Percentiles rank a stretch among this genome's conserved stretches.
Conservation (phyloP, 164 flowering plant species). For the Akebia trifoliata region DNA sequence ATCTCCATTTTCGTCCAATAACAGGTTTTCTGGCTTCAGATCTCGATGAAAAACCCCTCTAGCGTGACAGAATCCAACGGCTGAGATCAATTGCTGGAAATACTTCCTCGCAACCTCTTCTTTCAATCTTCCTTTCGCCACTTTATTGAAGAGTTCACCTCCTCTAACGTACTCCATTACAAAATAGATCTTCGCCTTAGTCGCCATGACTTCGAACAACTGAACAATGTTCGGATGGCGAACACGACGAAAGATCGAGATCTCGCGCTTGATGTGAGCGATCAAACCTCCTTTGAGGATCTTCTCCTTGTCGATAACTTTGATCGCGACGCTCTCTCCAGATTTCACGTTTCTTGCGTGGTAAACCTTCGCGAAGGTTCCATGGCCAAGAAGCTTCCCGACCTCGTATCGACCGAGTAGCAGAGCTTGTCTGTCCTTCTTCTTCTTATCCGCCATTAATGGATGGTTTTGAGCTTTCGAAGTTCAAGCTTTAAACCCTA, state of each 20-base stretch:
- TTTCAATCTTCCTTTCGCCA: conserved; percentile 62
- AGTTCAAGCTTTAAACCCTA: no score
- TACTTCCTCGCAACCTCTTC: conserved; percentile 68
- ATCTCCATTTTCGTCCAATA: conserved; percentile 64
- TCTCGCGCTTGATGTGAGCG: conserved; percentile 74
- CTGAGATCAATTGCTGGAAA: conserved; percentile 70
- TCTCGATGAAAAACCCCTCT: conserved; percentile 74
- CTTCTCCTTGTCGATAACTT: conserved; percentile 78
- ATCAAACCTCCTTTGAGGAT: conserved; percentile 54
- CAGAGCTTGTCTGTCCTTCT: conserved; percentile 25
- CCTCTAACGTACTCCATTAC: conserved; percentile 78
- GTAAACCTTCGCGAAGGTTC: conserved; percentile 74
- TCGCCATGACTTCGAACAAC: conserved; percentile 79
- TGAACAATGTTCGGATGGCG: conserved; percentile 79
- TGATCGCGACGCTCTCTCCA: conserved; percentile 60
- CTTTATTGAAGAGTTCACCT: conserved; percentile 74
- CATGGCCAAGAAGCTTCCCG: conserved; percentile 67
- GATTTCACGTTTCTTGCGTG: conserved; percentile 49
- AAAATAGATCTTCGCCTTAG: conserved; percentile 70
- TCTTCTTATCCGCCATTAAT: conserved; percentile 12
- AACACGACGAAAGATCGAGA: conserved; percentile 67
- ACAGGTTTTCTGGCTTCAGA: conserved; percentile 69
- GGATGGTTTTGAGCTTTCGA: no score
- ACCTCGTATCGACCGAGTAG: conserved; percentile 59
- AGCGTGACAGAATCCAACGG: conserved; percentile 73